Conservation (phyloP, 1,139 yeast genomes). For the Kurtzmaniella quercitrusa region DNA sequence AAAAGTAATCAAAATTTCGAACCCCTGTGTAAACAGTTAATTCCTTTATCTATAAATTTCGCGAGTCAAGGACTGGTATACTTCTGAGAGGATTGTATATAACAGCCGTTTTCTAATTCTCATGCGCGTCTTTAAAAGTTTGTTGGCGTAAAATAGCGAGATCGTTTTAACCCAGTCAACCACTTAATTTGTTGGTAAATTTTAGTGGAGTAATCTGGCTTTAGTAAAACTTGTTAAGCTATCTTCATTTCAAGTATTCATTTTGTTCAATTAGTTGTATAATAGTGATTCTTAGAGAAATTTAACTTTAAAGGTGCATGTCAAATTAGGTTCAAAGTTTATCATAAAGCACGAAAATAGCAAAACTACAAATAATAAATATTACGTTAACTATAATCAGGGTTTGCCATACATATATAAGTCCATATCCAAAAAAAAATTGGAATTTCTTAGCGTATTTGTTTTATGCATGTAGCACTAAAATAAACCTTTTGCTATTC, state of each 20-base stretch:
- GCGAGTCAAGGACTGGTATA: too few species aligned
- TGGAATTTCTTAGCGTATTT: neutral
- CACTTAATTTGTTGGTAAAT: neutral
- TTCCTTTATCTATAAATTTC: too few species aligned
- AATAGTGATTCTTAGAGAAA: neutral
- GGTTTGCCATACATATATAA: neutral
- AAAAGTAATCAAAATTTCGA: too few species aligned
- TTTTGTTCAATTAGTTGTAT: neutral
- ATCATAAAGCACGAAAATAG: neutral
- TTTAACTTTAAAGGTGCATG: slow-evolving; percentile 1
- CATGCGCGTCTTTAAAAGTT: neutral
- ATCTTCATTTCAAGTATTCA: neutral
- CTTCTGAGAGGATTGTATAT: neutral
- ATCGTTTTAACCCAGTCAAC: neutral
- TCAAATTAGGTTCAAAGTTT: neutral
- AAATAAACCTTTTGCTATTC: neutral
- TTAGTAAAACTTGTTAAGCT: neutral
- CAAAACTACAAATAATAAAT: neutral
- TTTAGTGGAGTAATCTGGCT: neutral
- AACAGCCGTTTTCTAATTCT: neutral
- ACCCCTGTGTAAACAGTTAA: too few species aligned
- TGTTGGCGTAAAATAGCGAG: neutral
- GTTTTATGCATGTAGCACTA: neutral
- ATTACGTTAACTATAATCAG: neutral
- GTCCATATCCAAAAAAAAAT: neutral